Percentiles rank a stretch among this genome's conserved stretches.
These are phyloP conservation scores for Fusarium tricinctum DNA, from an alignment of 2,329 filamentous ascomycete species.

Conservation along the genomic window DNA sequence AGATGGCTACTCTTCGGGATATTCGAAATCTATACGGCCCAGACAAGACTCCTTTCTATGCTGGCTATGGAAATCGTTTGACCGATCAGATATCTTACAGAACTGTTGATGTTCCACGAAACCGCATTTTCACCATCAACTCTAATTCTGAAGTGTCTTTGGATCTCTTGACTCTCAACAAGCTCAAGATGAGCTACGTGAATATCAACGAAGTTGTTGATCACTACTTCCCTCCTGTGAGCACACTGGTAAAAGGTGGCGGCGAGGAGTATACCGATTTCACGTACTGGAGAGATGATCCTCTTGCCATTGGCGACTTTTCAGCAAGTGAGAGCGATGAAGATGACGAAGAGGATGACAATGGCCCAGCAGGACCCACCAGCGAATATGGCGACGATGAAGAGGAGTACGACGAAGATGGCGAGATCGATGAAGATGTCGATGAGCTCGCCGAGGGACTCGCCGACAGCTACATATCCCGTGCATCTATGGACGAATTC, in stretches of 20 bases:
- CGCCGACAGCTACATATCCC: constrained; percentile 51
- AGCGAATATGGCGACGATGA: constrained; percentile 61
- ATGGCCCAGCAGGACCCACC: constrained; percentile 67
- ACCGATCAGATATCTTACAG: constrained; percentile 97
- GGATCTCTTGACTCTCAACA: constrained; percentile 90
- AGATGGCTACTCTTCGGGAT: constrained; percentile 97
- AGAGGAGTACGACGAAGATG: constrained; percentile 61
- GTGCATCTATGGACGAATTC: constrained; percentile 55
- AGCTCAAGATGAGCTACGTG: constrained; percentile 96
- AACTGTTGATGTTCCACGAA: constrained; percentile 93
- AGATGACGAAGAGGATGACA: constrained; percentile 68
- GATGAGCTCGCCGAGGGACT: constrained; percentile 57
- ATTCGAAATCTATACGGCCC: constrained; percentile 89
- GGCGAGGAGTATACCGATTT: constrained; percentile 98
- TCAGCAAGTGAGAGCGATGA: constrained; percentile 80
- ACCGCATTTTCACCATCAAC: constrained; percentile 98
- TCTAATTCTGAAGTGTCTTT: constrained; percentile 95
- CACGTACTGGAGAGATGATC: constrained; percentile 91
- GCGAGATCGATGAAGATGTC: constrained; percentile 59
- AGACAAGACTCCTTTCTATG: constrained; percentile 88
- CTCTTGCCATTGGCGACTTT: constrained; percentile 89
- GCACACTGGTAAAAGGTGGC: constrained; percentile 86
- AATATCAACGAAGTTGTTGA: constrained; percentile 98
- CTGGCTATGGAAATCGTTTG: constrained; percentile 95
- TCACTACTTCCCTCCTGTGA: constrained; percentile 96